phyloP scores from a whole-genome alignment of 305 asterid species.

The Ruellia speciosa region DNA sequence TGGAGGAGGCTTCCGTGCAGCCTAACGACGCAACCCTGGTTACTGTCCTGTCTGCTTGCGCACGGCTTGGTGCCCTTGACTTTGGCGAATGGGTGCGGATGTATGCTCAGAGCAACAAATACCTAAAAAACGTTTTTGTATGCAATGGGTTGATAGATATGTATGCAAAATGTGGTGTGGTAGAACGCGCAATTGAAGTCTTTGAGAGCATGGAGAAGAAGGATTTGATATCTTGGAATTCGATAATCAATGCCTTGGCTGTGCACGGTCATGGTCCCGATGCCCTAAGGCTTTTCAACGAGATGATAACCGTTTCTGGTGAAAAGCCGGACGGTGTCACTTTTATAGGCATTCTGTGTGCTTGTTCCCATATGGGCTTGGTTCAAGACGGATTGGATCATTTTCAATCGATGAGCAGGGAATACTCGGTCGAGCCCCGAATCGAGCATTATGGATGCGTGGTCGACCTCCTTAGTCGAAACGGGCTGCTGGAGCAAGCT shows the following conservation, averaged over 20 bases:
- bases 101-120: conserved; percentile 43
- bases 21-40: conserved; percentile 74
- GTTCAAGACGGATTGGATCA: conserved; percentile 46
- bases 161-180: conserved; percentile 75
- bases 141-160: conserved; percentile 65
- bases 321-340: conserved; percentile 67
- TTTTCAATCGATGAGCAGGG: conserved; percentile 46
- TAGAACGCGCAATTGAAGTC: conserved; percentile 39
- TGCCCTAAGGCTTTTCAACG: conserved; percentile 41
- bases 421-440: conserved; percentile 38
- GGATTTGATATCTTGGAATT: conserved; percentile 77
- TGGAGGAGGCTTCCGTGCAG: conserved; percentile 38
- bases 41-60: conserved; percentile 55
- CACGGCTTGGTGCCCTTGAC: conserved; percentile 63
- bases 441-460: conserved; percentile 85
- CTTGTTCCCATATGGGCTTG: conserved; percentile 79
- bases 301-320: conserved; percentile 40
- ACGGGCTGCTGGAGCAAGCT: conserved; percentile 64
- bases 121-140: conserved; percentile 40
- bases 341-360: conserved; percentile 54
- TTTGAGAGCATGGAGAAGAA: conserved; percentile 44
- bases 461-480: conserved; percentile 64
- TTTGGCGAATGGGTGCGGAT: conserved; percentile 60
- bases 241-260: conserved; percentile 70
- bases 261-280: conserved; percentile 67